Evolutionary conservation across 2,329 filamentous ascomycete species (phyloP), one percentile per base, ranked within the genome.

Genomic region (Trichothecium sympodiale): DNA sequence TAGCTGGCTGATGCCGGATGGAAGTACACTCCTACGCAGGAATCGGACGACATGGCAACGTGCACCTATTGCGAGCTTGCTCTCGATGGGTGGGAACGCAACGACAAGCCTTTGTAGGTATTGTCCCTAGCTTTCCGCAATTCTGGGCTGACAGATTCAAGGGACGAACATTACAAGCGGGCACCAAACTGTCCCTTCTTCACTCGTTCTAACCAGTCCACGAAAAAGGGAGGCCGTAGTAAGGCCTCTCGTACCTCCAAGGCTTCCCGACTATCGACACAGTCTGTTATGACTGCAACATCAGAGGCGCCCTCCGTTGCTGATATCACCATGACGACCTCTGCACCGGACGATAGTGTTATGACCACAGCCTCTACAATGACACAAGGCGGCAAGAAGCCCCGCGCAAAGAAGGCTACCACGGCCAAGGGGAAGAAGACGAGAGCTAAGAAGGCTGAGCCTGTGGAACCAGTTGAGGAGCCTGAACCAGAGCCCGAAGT

Each of bases 81-180:
- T 9, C 71, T 98, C 9, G 89, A 96, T 56, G 87, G 87, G 6
- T 98, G 93, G 91, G 91, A 96, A 53, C 80, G 82, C 2, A 79
- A 80, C 40, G 91, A 98, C 55, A 85, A 94, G 53, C 91, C 91
- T 41, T 74, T 82, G 78, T 87, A 56, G 60, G 81, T 60, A 40
- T 50, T 7, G 10, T 26, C 6, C 25, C 20, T 29, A 12, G 17
- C 4, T 35, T 34, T 28, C 8, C 32, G 9, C n/a, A 5, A 10
- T 3, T 6, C 13, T 15, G 10, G 18, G 35, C 51, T 58, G 39
- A 61, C 45, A 14, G 31, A 13, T 31, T 20, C 39, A 25, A 89
- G 83, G 52, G 79, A 93, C 41, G 91, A 98, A 54, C 91, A 98
- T 53, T 77, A 79, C 48, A 78, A 74, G 37, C 77, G 91, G 46